Conservation (phyloP, 371 early-diverging fungal species). For the Rhizopus microsporus region DNA sequence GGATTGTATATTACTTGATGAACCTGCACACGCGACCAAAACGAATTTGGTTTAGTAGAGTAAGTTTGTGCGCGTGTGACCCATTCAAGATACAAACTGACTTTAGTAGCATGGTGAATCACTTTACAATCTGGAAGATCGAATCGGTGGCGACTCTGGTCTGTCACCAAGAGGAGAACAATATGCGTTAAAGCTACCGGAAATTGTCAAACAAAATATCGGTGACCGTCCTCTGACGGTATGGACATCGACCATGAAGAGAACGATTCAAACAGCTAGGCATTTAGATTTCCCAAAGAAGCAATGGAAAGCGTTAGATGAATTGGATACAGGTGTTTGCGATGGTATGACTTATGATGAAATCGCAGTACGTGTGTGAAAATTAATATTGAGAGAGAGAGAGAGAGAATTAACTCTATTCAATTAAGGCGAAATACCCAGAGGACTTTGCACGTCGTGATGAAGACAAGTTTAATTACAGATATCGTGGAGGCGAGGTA, state of each 20-base stretch:
- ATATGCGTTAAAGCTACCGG: slow-evolving; percentile 85
- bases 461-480: slow-evolving; percentile 91
- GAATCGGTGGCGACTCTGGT: slow-evolving; percentile 94
- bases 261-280: slow-evolving; percentile 89
- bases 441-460: slow-evolving; percentile 90
- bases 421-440: slow-evolving; percentile 64
- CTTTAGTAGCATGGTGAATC: slow-evolving; percentile 84
- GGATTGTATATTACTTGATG: slow-evolving; percentile 96
- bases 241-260: slow-evolving; percentile 94
- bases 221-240: slow-evolving; percentile 79
- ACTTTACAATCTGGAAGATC: slow-evolving; percentile 81
- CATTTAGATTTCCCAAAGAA: slow-evolving; percentile 84
- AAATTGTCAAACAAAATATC: slow-evolving; percentile 69
- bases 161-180: slow-evolving; percentile 84
- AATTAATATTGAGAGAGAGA: background rate
- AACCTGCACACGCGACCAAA: slow-evolving; percentile 95
- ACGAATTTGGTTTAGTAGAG: slow-evolving; percentile 85
- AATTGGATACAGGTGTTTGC: slow-evolving; percentile 96
- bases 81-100: background rate
- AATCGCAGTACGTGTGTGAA: slow-evolving; percentile 66
- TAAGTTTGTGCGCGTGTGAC: slow-evolving; percentile 6
- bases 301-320: slow-evolving; percentile 97
- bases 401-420: background rate
- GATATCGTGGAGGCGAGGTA: slow-evolving; percentile 94
- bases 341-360: slow-evolving; percentile 98